phyloP scores from a whole-genome alignment of 2,329 filamentous ascomycete species.

The Periconia digitata region DNA sequence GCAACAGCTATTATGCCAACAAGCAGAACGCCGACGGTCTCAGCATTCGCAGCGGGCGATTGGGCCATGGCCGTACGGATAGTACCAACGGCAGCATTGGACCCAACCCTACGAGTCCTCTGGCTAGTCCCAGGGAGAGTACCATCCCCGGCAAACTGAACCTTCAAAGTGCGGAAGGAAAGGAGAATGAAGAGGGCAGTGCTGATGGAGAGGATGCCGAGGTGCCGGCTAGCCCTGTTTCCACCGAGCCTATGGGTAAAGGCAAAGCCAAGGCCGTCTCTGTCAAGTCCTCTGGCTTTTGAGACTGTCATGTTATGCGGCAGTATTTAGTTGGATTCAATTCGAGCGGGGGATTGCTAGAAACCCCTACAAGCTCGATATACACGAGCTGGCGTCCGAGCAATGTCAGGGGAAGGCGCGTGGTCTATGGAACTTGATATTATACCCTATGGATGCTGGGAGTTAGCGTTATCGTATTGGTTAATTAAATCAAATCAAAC shows the following conservation, averaged over 20 bases:
- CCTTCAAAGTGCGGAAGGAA: conserved; percentile 41
- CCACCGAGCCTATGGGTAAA: conserved; percentile 14
- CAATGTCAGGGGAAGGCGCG: no score
- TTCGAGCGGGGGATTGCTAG: no score
- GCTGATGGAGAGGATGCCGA: conserved; percentile 28
- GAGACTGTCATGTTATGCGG: no score
- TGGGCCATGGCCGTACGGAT: conserved; percentile 78
- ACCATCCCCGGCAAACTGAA: conserved; percentile 33
- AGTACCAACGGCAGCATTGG: conserved; percentile 78
- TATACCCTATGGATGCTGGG: no score
- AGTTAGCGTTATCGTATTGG: no score
- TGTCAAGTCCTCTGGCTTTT: neutral
- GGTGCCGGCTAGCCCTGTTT: conserved; percentile 9
- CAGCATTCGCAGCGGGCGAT: conserved; percentile 74
- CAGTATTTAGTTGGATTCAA: no score
- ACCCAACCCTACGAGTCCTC: conserved; percentile 56
- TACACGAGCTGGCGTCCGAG: no score
- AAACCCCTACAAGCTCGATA: no score
- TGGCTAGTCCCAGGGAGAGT: conserved; percentile 56
- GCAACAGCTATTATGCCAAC: conserved; percentile 76
- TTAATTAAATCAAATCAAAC: no score
- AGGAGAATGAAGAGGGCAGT: conserved; percentile 32
- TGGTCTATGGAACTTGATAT: no score
- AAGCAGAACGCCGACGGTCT: conserved; percentile 64
- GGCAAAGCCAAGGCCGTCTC: conserved; percentile 11